Evolutionary conservation across 1,284 basidiomycete species (phyloP), one percentile per base, ranked within the genome.

Genomic region (Irpex lacteus): DNA sequence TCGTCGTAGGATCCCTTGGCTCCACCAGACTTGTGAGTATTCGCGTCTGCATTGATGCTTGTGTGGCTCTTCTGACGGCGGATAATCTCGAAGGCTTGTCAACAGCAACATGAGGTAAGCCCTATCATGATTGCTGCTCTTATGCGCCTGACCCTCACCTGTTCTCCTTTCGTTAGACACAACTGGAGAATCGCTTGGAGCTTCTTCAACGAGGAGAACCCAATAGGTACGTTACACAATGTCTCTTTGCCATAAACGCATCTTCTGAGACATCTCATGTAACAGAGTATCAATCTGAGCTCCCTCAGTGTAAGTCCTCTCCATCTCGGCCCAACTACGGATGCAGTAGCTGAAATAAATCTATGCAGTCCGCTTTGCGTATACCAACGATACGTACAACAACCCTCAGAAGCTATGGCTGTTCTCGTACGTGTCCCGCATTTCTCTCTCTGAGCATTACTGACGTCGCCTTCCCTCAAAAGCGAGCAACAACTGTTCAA

Each of bases 381-480:
- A 88, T 70, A 88, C 87, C 4, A 75, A 74, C 54, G 84, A 86
- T 19, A 88, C 86, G 0, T 88, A 86, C 76, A 86, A 85, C 73
- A 85, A 85, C 67, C 86, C 86, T 1, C 84, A 86, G 64, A 84
- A 82, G 56, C 69, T 88, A 19, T 88, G 87, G 86, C 74, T 69
- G 0, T 87, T 85, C 63, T 83, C 82, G 85, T 87, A 69, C 63
- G 80, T 76, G 40, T 47, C 0, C 19, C 32, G 32, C 32, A 6
- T 6, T 34, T 34, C 32, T 34, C 32, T 34, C 32, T 34, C 32
- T 34, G 32, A 34, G 32, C 32, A 34, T 34, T 34, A 34, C 32
- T 34, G 32, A 34, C 1, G 32, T 34, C 32, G 32, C 32, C 5
- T 34, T 34, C 32, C 32, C 32, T 34, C 32, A 34, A 34, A 6